These are phyloP conservation scores for Leucocoprinus gongylophorus DNA, from an alignment of 1,284 basidiomycete genomes.

Conservation along the genomic window DNA sequence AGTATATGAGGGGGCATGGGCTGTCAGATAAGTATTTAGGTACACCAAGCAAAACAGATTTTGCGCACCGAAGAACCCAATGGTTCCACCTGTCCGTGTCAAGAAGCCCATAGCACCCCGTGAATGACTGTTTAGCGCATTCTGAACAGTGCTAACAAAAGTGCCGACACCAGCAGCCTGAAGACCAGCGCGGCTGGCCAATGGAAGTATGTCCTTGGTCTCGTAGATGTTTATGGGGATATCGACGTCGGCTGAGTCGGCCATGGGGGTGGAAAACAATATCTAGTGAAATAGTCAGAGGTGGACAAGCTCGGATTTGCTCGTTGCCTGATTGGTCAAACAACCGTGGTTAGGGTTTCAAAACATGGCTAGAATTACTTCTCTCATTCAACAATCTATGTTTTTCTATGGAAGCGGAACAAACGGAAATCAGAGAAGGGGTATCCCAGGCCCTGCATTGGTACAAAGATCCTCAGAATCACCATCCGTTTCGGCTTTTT, in stretches of 20 bases:
- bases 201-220: slow-evolving; percentile 49
- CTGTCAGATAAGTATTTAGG: not conserved
- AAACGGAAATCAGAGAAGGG: slow-evolving; percentile 9
- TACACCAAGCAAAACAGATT: not conserved
- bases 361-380: slow-evolving; percentile 1
- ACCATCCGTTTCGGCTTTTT: slow-evolving; percentile 34
- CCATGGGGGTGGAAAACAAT: slow-evolving; percentile 27
- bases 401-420: not conserved
- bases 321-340: slow-evolving; percentile 17
- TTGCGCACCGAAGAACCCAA: slow-evolving; percentile 72
- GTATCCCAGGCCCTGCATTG: slow-evolving; percentile 26
- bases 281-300: slow-evolving; percentile 10
- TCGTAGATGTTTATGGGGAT: slow-evolving; percentile 35
- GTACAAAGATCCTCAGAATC: slow-evolving; percentile 30
- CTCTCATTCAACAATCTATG: slow-evolving; percentile 7
- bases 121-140: slow-evolving; percentile 75
- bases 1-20: not conserved
- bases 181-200: slow-evolving; percentile 57
- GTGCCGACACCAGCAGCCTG: slow-evolving; percentile 71
- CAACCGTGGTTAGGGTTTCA: slow-evolving; percentile 17
- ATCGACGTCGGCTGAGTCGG: slow-evolving; percentile 24
- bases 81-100: slow-evolving; percentile 71
- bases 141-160: slow-evolving; percentile 78
- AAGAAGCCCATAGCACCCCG: slow-evolving; percentile 85
- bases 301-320: slow-evolving; percentile 18